Conservation (phyloP, 208 protist genomes). For the Crithidia fasciculata region DNA sequence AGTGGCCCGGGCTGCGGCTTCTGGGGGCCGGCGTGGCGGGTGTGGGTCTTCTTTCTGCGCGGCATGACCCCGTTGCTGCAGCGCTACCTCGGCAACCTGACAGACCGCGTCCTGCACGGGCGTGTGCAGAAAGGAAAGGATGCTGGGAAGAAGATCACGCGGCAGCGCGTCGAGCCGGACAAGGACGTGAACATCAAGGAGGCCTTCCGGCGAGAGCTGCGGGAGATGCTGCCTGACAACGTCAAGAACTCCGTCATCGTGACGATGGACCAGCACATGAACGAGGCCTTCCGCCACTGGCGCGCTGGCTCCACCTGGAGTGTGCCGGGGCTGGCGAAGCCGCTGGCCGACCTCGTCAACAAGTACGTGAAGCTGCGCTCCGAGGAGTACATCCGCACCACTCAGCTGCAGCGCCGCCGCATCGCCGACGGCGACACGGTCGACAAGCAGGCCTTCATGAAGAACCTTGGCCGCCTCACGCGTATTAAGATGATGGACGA, state of each 20-base stretch:
- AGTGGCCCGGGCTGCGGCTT: constrained; percentile 99
- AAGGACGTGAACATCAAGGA: constrained; percentile 99
- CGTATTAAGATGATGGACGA: constrained; percentile 99
- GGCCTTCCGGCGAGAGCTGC: constrained; percentile 99
- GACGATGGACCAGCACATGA: constrained; percentile 99
- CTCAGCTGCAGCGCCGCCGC: constrained; percentile 99
- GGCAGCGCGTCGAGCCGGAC: constrained; percentile 99
- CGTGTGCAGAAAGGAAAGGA: constrained; percentile 94
- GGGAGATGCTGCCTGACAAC: constrained; percentile 99
- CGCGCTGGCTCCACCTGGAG: constrained; percentile 99
- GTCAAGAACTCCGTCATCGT: constrained; percentile 96
- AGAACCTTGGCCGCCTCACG: constrained; percentile 99
- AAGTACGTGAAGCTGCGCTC: constrained; percentile 99
- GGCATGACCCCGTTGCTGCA: constrained; percentile 99
- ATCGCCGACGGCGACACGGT: constrained; percentile 99
- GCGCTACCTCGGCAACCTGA: constrained; percentile 99
- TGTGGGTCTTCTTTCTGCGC: constrained; percentile 99
- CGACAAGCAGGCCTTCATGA: constrained; percentile 99
- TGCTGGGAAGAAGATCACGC: constrained; percentile 99
- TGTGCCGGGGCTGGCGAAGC: constrained; percentile 97
- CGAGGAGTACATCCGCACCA: constrained; percentile 99
- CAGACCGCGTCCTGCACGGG: constrained; percentile 99
- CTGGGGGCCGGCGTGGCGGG: constrained; percentile 99
- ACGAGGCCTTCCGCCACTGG: constrained; percentile 99
- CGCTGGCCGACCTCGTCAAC: constrained; percentile 99